Base-by-base conservation (phyloP, 139 green algal species). In the Chlorella sp. region DNA sequence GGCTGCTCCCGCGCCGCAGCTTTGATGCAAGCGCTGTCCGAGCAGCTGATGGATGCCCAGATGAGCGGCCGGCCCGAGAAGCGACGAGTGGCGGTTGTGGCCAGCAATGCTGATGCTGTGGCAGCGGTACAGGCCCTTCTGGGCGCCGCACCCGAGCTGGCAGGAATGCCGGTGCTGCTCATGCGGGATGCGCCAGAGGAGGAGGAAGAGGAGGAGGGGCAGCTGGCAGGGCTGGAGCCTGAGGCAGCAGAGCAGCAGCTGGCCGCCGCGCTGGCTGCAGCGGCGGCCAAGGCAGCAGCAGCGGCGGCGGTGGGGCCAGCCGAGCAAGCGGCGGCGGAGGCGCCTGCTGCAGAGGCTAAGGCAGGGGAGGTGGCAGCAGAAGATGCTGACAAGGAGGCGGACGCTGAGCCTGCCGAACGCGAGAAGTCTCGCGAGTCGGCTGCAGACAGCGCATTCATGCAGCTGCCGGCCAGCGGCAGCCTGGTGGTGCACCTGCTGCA, bases 401-500 rank as follows among this genome's bases (percentile, higher is more conserved):
- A 34, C 5, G 55, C n/a, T 18, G 74, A 69, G 32, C 51, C 28
- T 21, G 55, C 13, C 32, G 55, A 32, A 23, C 26, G 5, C 25
- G 39, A 32, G 21, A 20, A 25, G 21, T 36, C 69, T 15, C 4
- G 21, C 21, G 69, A 17, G 38, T 1, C 25, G 15, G 26, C 39
- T 39, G 39, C 55, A n/a, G 75, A 36, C 34, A 13, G 34, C 36
- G 32, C 71, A 11, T 36, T 41, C 60, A 28, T 82, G 13, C 76
- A 82, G 34, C 36, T 82, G 76, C 57, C 71, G 76, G 5, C 21
- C 12, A 15, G 32, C 25, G 56, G 75, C 56, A 9, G 56, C 75
- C 34, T 82, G 36, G 76, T 41, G 60, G 76, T 82, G 13, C 76
- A 82, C 57, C 36, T 82, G 76, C 57, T 82, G 76, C n/a, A 60